Conservation (phyloP, 768 basidiomycete genomes). For the Macrolepiota fuliginosa region DNA sequence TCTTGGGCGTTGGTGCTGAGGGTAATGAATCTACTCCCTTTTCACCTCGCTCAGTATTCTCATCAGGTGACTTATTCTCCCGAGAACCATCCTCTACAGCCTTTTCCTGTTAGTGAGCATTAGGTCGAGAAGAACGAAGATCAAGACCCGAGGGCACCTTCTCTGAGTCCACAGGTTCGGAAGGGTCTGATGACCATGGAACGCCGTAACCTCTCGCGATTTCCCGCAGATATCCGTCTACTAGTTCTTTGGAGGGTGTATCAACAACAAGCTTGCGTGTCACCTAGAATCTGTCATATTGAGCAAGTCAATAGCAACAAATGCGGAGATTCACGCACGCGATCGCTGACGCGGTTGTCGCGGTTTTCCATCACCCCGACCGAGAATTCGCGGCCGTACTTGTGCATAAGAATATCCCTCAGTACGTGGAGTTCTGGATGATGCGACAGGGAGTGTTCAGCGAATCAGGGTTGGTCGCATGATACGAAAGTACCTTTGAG, state of each 20-base stretch:
- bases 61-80: neutral
- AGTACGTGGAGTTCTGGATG: slow-evolving; percentile 81
- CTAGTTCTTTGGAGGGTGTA: slow-evolving; percentile 71
- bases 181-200: slow-evolving; percentile 47
- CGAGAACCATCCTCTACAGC: neutral
- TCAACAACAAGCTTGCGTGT: slow-evolving; percentile 67
- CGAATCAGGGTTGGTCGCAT: neutral
- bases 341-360: slow-evolving; percentile 75
- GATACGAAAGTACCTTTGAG: slow-evolving; percentile 61
- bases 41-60: slow-evolving; percentile 16
- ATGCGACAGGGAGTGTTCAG: neutral
- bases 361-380: slow-evolving; percentile 83
- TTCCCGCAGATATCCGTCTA: slow-evolving; percentile 86
- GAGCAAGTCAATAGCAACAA: neutral
- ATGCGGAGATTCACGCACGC: slow-evolving; percentile 41
- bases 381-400: slow-evolving; percentile 91
- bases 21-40: slow-evolving; percentile 19
- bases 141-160: neutral
- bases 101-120: neutral
- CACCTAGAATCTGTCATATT: slow-evolving; percentile 46
- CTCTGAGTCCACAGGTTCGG: slow-evolving; percentile 4
- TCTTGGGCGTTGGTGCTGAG: slow-evolving; percentile 23
- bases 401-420: slow-evolving; percentile 93
- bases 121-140: neutral
- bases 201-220: slow-evolving; percentile 88